Evolutionary conservation across 345 rosid species (phyloP).

Genomic region (Lepidium africanum): DNA sequence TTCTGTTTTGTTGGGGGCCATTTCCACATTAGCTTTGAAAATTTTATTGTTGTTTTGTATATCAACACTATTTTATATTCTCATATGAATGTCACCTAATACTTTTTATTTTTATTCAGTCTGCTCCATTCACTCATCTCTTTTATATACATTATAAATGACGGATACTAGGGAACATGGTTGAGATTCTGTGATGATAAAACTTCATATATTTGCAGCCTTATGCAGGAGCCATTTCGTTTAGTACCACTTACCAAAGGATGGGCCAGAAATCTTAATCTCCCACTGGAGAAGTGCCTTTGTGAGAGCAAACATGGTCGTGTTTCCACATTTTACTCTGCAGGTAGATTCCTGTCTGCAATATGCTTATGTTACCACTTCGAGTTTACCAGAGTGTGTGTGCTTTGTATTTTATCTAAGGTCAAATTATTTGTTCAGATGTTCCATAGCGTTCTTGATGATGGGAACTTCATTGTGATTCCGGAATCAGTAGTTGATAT

Average conservation of each 20-base stretch:
- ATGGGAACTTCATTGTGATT: slow-evolving; percentile 93
- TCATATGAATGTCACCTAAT: not conserved
- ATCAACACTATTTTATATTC: slow-evolving; percentile 9
- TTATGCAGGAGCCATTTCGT: slow-evolving; percentile 95
- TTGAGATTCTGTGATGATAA: slow-evolving; percentile 41
- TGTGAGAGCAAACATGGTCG: slow-evolving; percentile 67
- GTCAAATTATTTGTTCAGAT: slow-evolving; percentile 50
- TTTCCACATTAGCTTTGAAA: slow-evolving; percentile 8
- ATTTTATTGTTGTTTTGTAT: slow-evolving; percentile 20
- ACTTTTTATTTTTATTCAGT: slow-evolving; percentile 39
- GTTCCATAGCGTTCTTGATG: slow-evolving; percentile 83
- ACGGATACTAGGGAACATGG: slow-evolving; percentile 73
- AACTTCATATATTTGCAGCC: slow-evolving; percentile 81
- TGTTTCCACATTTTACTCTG: slow-evolving; percentile 72
- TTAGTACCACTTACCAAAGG: slow-evolving; percentile 66
- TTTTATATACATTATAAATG: slow-evolving; percentile 18
- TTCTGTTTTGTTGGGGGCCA: not conserved
- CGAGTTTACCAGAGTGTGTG: not conserved
- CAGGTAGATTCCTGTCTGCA: slow-evolving; percentile 48
- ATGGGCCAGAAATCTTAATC: slow-evolving; percentile 50
- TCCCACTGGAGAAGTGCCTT: slow-evolving; percentile 71
- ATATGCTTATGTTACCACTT: slow-evolving; percentile 11
- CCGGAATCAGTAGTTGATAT: slow-evolving; percentile 89
- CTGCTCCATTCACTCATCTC: slow-evolving; percentile 6
- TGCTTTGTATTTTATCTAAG: slow-evolving; percentile 28